phyloP scores from a whole-genome alignment of 176 grass and related monocot genomes.

The sorghum (Sorghum bicolor) region Sorghum_bicolor_NCBIv3 NC_012873.2:59247501-59248000 shows the following conservation, averaged over 20 bases:
- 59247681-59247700: conserved; percentile 33
- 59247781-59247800: background rate
- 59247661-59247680: background rate
- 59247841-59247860: conserved; percentile 74
- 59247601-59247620: background rate
- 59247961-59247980: too few relatives aligned
- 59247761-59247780: background rate
- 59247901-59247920: background rate
- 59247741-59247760: background rate
- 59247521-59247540: background rate
- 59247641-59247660: background rate
- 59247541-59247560: background rate
- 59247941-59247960: background rate
- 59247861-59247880: too few relatives aligned
- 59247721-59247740: conserved; percentile 10
- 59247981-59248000: background rate
- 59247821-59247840: conserved; percentile 90
- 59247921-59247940: background rate
- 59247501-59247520: background rate
- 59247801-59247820: conserved; percentile 38
- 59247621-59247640: background rate
- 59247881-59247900: background rate
- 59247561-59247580: background rate
- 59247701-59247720: conserved; percentile 81
- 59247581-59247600: background rate